Conservation (phyloP, 2,329 filamentous ascomycete genomes). For the Aureobasidium sp. region DNA sequence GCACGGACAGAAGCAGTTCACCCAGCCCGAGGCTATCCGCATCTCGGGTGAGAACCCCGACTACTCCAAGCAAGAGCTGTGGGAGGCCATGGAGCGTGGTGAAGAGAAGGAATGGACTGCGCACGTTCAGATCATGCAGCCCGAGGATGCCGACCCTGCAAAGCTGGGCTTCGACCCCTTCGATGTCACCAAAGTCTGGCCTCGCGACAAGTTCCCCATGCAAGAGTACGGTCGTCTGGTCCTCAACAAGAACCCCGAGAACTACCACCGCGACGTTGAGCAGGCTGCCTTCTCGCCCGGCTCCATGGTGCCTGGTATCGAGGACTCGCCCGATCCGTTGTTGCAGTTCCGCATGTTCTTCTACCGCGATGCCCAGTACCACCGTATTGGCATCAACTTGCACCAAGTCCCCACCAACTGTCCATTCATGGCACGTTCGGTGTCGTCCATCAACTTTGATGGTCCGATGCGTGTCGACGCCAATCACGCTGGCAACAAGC, state of each 20-base stretch:
- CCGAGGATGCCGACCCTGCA: conserved; percentile 40
- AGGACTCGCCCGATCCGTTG: conserved; percentile 42
- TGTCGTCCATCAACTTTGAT: conserved; percentile 44
- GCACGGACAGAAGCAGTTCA: conserved; percentile 44
- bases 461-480: conserved; percentile 44
- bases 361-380: conserved; percentile 42
- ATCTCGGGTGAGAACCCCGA: conserved; percentile 46
- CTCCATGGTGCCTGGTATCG: conserved; percentile 46
- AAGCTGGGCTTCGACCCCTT: conserved; percentile 48
- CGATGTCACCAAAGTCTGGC: conserved; percentile 50
- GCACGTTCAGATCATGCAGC: conserved; percentile 41
- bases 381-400: conserved; percentile 47
- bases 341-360: conserved; percentile 36
- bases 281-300: conserved; percentile 47
- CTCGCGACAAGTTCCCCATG: conserved; percentile 42
- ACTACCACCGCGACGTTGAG: conserved; percentile 46
- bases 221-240: conserved; percentile 44
- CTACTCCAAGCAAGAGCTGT: conserved; percentile 44
- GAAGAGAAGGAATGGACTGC: conserved; percentile 39
- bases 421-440: conserved; percentile 44
- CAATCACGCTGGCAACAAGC: conserved; percentile 42
- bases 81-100: conserved; percentile 38
- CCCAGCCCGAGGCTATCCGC: conserved; percentile 37
- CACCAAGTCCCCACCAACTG: conserved; percentile 45
- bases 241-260: conserved; percentile 49